Evolutionary conservation across 1,284 basidiomycete genomes (phyloP).

Genomic region (Pseudozyma sp.): DNA sequence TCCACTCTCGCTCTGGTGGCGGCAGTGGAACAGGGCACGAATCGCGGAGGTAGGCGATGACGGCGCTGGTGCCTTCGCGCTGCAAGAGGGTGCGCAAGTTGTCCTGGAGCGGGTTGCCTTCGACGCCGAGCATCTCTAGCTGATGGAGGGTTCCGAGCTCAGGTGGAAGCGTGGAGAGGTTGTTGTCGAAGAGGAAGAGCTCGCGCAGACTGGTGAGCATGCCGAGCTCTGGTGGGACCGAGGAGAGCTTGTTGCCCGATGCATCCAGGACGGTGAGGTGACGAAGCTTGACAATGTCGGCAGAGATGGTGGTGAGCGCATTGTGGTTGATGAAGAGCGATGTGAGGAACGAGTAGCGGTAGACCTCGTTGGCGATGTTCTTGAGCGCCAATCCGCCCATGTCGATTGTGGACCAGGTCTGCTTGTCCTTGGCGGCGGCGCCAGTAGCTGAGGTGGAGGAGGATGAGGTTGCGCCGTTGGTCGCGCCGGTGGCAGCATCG

Average conservation of each 20-base stretch:
- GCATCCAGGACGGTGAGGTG: slow-evolving; percentile 92
- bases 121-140: slow-evolving; percentile 90
- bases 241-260: slow-evolving; percentile 85
- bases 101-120: slow-evolving; percentile 91
- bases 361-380: slow-evolving; percentile 83
- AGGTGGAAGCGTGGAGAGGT: slow-evolving; percentile 82
- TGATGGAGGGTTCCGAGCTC: slow-evolving; percentile 93
- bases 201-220: slow-evolving; percentile 91
- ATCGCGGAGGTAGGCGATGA: slow-evolving; percentile 90
- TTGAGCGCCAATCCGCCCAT: slow-evolving; percentile 96
- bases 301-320: slow-evolving; percentile 81
- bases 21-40: slow-evolving; percentile 82
- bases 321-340: slow-evolving; percentile 99
- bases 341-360: slow-evolving; percentile 92
- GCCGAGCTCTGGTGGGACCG: slow-evolving; percentile 88
- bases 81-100: slow-evolving; percentile 83
- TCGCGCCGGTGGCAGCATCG: slow-evolving; percentile 14
- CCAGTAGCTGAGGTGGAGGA: slow-evolving; percentile 9
- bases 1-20: slow-evolving; percentile 87
- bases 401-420: slow-evolving; percentile 86
- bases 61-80: slow-evolving; percentile 88
- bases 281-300: slow-evolving; percentile 84
- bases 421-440: slow-evolving; percentile 37
- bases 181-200: slow-evolving; percentile 95
- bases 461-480: slow-evolving; percentile 21